phyloP scores from a whole-genome alignment of 495 filamentous ascomycete genomes.

The Penicillium antarcticum region DNA sequence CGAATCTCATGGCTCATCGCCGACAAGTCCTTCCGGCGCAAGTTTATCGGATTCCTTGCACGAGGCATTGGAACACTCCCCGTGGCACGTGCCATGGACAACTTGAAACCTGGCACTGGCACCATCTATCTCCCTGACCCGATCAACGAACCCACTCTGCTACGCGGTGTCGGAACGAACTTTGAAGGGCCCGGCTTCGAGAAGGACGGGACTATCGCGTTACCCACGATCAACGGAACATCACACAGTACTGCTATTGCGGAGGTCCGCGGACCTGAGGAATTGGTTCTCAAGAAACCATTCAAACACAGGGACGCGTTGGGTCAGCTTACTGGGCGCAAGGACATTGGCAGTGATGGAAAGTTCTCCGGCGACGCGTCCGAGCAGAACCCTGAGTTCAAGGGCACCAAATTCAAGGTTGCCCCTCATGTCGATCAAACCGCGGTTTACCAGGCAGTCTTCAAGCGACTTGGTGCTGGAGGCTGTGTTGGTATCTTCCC shows the following conservation, averaged over 20 bases:
- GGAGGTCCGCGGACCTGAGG: slow-evolving; percentile 75
- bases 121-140: slow-evolving; percentile 91
- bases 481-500: slow-evolving; percentile 97
- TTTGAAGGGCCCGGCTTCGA: slow-evolving; percentile 73
- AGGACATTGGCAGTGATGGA: slow-evolving; percentile 59
- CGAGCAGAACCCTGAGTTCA: slow-evolving; percentile 45
- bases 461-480: slow-evolving; percentile 71
- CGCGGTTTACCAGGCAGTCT: slow-evolving; percentile 90
- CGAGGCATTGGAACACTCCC: slow-evolving; percentile 79
- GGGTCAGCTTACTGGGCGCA: slow-evolving; percentile 73
- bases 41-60: slow-evolving; percentile 81
- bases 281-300: slow-evolving; percentile 80
- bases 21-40: slow-evolving; percentile 84
- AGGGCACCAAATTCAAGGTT: slow-evolving; percentile 79
- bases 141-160: slow-evolving; percentile 73
- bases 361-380: slow-evolving; percentile 50
- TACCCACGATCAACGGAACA: slow-evolving; percentile 77
- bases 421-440: slow-evolving; percentile 95
- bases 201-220: slow-evolving; percentile 76
- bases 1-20: slow-evolving; percentile 91
- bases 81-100: slow-evolving; percentile 86
- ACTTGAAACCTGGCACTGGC: slow-evolving; percentile 72
- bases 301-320: slow-evolving; percentile 70
- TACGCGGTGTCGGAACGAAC: slow-evolving; percentile 82
- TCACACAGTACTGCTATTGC: slow-evolving; percentile 76